A percentile compares a stretch with the other conserved stretches of the same genome.
phyloP scores from a whole-genome alignment of 768 basidiomycete genomes.

The Peribolospora kevripleyi region DNA sequence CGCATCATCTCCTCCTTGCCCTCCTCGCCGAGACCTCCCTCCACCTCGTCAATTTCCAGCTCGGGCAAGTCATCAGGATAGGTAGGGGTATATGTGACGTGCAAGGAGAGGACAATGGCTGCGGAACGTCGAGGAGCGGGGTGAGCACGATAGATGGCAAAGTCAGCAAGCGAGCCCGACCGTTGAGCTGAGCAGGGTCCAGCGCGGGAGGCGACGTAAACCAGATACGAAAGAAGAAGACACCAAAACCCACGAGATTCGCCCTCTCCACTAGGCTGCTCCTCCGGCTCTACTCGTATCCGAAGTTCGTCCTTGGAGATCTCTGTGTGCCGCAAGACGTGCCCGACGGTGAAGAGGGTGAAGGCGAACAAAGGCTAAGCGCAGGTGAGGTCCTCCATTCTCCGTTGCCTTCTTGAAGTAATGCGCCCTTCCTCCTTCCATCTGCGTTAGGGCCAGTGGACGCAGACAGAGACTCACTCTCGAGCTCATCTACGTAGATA shows the following conservation, averaged over 20 bases:
- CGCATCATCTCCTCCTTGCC: constrained; percentile 29
- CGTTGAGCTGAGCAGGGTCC: neutral
- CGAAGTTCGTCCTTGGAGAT: constrained; percentile 54
- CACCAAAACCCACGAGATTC: constrained; percentile 25
- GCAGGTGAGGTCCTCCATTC: too few relatives aligned
- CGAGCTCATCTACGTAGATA: too few relatives aligned
- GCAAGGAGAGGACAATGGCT: constrained; percentile 46
- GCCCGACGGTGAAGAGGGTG: constrained; percentile 25
- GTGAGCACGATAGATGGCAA: neutral
- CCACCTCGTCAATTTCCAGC: constrained; percentile 37
- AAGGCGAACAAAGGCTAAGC: constrained; percentile 6
- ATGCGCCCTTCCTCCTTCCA: too few relatives aligned
- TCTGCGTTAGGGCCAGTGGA: too few relatives aligned
- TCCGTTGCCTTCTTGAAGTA: too few relatives aligned
- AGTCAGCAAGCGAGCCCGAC: neutral
- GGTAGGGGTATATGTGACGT: constrained; percentile 47
- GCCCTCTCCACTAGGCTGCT: constrained; percentile 37
- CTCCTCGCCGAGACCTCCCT: constrained; percentile 37
- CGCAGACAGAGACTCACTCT: too few relatives aligned
- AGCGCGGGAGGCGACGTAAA: constrained; percentile 1
- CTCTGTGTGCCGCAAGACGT: constrained; percentile 34
- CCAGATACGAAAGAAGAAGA: constrained; percentile 3
- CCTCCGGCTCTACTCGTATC: constrained; percentile 74
- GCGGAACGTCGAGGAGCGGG: constrained; percentile 7
- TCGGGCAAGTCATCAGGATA: constrained; percentile 71